Percentiles rank a stretch among this genome's conserved stretches.
Evolutionary conservation across 2,329 filamentous ascomycete species (phyloP).

Genomic region (Alternaria atra): DNA sequence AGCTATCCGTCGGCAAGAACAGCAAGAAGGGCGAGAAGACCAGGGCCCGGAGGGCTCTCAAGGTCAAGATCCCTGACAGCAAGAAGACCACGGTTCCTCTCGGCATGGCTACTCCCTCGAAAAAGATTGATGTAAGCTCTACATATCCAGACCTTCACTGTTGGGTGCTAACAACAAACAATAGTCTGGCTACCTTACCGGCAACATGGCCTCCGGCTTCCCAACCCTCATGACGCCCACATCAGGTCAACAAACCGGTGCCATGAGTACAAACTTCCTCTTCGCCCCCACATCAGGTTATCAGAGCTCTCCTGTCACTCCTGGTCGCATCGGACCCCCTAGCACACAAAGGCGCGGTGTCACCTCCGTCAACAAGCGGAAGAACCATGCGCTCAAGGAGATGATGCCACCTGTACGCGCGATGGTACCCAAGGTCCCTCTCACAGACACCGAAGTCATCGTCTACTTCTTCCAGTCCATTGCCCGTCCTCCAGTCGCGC

Average conservation of each 20-base stretch:
- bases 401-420: conserved; percentile 23
- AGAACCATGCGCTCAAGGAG: conserved; percentile 29
- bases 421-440: conserved; percentile 31
- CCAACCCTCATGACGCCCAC: neutral
- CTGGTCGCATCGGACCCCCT: conserved; percentile 22
- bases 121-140: conserved; percentile 15
- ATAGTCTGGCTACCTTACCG: neutral
- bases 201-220: neutral
- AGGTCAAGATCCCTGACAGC: conserved; percentile 21
- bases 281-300: neutral
- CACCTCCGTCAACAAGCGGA: conserved; percentile 26
- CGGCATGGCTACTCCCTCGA: conserved; percentile 7
- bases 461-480: conserved; percentile 47
- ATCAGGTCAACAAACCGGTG: neutral
- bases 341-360: conserved; percentile 10
- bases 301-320: conserved; percentile 10
- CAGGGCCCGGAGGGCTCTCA: conserved; percentile 16
- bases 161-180: neutral
- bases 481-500: conserved; percentile 30
- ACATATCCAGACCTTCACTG: neutral
- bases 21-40: conserved; percentile 2
- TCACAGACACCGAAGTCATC: conserved; percentile 42
- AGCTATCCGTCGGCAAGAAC: neutral
- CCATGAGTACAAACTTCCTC: neutral
- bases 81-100: conserved; percentile 8